Evolutionary conservation across 2,329 filamentous ascomycete species (phyloP).

Genomic region (Neopestalotiopsis clavispora): DNA sequence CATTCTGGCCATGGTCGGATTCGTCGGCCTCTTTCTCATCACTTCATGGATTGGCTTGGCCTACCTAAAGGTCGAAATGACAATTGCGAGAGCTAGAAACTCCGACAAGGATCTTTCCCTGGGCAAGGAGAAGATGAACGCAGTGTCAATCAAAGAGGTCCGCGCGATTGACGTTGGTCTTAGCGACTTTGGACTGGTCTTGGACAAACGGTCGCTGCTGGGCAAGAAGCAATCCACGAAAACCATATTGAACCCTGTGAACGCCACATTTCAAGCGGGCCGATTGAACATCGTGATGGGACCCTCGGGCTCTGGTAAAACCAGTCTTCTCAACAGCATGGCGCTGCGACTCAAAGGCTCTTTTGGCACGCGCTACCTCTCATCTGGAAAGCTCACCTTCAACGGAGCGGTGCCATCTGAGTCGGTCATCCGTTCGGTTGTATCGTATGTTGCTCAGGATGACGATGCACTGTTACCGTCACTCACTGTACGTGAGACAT

Average conservation of each 20-base stretch:
- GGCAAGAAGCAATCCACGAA: conserved; percentile 59
- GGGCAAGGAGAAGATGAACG: conserved; percentile 72
- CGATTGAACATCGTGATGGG: conserved; percentile 80
- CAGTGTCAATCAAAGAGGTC: conserved; percentile 54
- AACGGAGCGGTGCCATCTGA: conserved; percentile 72
- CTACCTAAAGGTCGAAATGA: conserved; percentile 71
- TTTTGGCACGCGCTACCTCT: conserved; percentile 64
- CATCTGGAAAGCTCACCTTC: conserved; percentile 68
- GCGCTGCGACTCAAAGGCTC: conserved; percentile 69
- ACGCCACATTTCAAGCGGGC: conserved; percentile 69
- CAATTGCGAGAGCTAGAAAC: conserved; percentile 66
- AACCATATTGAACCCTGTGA: conserved; percentile 70
- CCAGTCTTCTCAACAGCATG: conserved; percentile 75
- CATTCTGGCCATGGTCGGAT: conserved; percentile 66
- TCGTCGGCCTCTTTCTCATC: conserved; percentile 66
- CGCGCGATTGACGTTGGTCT: conserved; percentile 69
- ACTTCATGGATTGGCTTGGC: conserved; percentile 66
- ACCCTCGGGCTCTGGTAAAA: conserved; percentile 78
- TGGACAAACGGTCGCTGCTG: conserved; percentile 63
- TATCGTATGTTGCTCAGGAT: conserved; percentile 79
- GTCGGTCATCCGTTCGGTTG: conserved; percentile 72
- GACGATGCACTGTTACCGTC: conserved; percentile 77
- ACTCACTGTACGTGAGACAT: conserved; percentile 76
- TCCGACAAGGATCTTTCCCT: conserved; percentile 67
- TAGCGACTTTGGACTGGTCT: conserved; percentile 64